Evolutionary conservation across 2,329 filamentous ascomycete species (phyloP).

Genomic region (Drechslera avenae): DNA sequence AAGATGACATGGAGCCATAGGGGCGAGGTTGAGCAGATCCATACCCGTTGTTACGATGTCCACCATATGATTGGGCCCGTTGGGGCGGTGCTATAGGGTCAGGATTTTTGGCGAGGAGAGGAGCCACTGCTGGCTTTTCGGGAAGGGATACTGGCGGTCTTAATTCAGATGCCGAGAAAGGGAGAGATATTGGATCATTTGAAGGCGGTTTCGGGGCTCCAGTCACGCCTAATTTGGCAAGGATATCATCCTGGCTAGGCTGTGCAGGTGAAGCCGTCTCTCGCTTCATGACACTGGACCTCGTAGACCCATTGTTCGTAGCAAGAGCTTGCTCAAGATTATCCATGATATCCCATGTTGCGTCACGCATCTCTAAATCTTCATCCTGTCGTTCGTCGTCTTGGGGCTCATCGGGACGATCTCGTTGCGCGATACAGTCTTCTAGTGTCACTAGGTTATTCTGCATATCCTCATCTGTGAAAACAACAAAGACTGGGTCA

Average conservation of each 20-base stretch:
- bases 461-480: slow-evolving; percentile 49
- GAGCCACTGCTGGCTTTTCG: slow-evolving; percentile 23
- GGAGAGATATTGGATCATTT: slow-evolving; percentile 22
- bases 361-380: slow-evolving; percentile 43
- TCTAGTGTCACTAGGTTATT: slow-evolving; percentile 49
- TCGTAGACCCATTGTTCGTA: slow-evolving; percentile 19
- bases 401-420: slow-evolving; percentile 42
- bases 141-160: slow-evolving; percentile 20
- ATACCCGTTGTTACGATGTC: slow-evolving; percentile 18
- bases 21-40: slow-evolving; percentile 26
- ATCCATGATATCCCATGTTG: slow-evolving; percentile 48
- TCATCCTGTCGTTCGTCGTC: slow-evolving; percentile 30
- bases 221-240: slow-evolving; percentile 45
- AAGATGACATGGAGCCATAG: slow-evolving; percentile 34
- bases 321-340: slow-evolving; percentile 48
- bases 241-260: slow-evolving; percentile 45
- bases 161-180: slow-evolving; percentile 15
- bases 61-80: slow-evolving; percentile 31
- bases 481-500: slow-evolving; percentile 57
- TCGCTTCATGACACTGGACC: slow-evolving; percentile 3
- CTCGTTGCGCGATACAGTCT: slow-evolving; percentile 50
- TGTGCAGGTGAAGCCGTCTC: slow-evolving; percentile 11
- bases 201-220: slow-evolving; percentile 45
- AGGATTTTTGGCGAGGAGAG: neutral
- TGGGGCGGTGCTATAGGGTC: slow-evolving; percentile 16